Percentiles rank a stretch among this genome's conserved stretches.
phyloP scores from a whole-genome alignment of 23 red algal species.

The Gracilaria gracilis region DNA sequence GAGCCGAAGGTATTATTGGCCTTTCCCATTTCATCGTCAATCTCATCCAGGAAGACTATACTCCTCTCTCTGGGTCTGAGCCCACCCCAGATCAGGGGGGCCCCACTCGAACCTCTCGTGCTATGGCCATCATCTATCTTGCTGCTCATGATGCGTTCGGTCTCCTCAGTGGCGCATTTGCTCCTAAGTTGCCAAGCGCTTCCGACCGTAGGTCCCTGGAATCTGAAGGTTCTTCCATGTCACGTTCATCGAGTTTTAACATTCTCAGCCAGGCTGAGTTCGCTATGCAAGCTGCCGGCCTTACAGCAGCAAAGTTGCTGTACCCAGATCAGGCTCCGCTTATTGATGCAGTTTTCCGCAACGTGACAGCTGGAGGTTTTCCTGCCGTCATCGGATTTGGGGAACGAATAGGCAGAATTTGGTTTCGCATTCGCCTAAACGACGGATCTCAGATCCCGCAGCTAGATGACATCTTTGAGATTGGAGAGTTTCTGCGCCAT shows the following conservation, averaged over 20 bases:
- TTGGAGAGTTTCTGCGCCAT: constrained; percentile 17
- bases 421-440: background rate
- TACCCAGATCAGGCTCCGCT: background rate
- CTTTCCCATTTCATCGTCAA: constrained; percentile 8
- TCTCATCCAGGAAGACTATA: constrained; percentile 35
- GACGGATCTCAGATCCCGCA: constrained; percentile 11
- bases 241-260: no score
- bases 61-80: background rate
- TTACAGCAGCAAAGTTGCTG: background rate
- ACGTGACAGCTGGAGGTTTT: background rate
- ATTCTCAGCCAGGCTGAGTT: background rate
- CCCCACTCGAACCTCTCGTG: constrained; percentile 17
- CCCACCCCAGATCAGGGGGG: constrained; percentile 17
- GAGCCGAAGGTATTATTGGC: background rate
- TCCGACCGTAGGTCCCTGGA: no score
- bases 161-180: constrained; percentile 8
- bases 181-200: background rate
- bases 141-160: constrained; percentile 39
- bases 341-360: background rate
- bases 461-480: constrained; percentile 25
- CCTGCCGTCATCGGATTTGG: background rate
- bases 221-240: no score
- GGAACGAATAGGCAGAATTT: background rate
- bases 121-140: constrained; percentile 32
- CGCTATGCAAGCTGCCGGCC: background rate